phyloP scores from a whole-genome alignment of 1,139 yeast genomes.

The Debaryomyces sp. region DNA sequence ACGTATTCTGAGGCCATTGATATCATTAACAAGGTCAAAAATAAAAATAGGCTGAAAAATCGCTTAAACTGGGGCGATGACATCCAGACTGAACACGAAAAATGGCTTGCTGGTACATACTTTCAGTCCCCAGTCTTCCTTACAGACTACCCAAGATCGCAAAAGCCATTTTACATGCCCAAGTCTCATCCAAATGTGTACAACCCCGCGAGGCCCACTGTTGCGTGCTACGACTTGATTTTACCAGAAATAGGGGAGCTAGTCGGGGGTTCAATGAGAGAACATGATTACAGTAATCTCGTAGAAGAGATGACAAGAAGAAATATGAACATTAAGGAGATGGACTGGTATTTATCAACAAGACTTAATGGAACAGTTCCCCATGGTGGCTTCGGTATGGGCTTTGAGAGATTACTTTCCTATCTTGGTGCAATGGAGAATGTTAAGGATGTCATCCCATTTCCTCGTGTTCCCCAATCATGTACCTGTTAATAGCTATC shows the following conservation, averaged over 20 bases:
- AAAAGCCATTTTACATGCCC: conserved; percentile 92
- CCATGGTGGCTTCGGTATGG: conserved; percentile 98
- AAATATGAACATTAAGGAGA: conserved; percentile 56
- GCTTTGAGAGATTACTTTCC: conserved; percentile 82
- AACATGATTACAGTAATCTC: conserved; percentile 58
- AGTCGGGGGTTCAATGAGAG: conserved; percentile 95
- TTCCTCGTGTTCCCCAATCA: conserved; percentile 55
- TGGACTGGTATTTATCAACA: conserved; percentile 80
- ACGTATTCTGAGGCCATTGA: conserved; percentile 77
- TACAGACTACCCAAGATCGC: conserved; percentile 77
- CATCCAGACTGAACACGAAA: conserved; percentile 85
- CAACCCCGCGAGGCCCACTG: conserved; percentile 54
- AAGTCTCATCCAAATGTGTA: conserved; percentile 32
- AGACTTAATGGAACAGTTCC: conserved; percentile 83
- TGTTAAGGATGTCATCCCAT: conserved; percentile 83
- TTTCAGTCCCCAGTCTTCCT: conserved; percentile 82
- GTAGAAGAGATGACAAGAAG: conserved; percentile 51
- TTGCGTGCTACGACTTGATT: conserved; percentile 85
- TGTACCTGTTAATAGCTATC: conserved; percentile 33
- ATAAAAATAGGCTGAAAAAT: conserved; percentile 28
- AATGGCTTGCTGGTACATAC: conserved; percentile 75
- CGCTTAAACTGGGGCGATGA: conserved; percentile 66
- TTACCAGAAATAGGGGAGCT: conserved; percentile 94
- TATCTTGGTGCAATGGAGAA: conserved; percentile 75
- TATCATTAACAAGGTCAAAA: conserved; percentile 39